A percentile compares a stretch with the other conserved stretches of the same genome.
Evolutionary conservation across 352 stramenopile species (phyloP).

Genomic region (Phytophthora sojae): DNA sequence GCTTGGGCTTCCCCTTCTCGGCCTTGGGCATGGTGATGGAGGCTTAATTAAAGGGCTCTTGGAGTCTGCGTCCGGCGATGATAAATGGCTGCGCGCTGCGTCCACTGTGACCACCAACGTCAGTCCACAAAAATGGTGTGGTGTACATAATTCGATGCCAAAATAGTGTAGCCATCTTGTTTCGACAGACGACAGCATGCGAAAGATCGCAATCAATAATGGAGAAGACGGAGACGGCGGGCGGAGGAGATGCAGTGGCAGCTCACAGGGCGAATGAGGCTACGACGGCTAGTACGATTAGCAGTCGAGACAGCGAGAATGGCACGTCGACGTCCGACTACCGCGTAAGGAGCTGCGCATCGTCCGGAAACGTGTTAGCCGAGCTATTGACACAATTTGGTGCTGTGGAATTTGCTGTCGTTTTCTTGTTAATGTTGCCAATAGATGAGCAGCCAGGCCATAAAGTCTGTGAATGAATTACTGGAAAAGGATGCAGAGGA

Average conservation of each 20-base stretch:
- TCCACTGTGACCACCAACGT: slow-evolving; percentile 37
- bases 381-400: too few relatives aligned
- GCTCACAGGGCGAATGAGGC: slow-evolving; percentile 22
- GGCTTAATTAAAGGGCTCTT: slow-evolving; percentile 7
- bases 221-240: neutral
- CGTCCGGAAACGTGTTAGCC: neutral
- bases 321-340: slow-evolving; percentile 45
- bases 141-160: neutral
- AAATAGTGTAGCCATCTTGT: slow-evolving; percentile 14
- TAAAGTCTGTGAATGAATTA: slow-evolving; percentile 75
- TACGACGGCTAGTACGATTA: slow-evolving; percentile 24
- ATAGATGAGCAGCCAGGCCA: slow-evolving; percentile 72
- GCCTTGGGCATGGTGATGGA: slow-evolving; percentile 68
- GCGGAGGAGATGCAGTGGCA: too few relatives aligned
- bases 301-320: slow-evolving; percentile 47
- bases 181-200: neutral
- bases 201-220: slow-evolving; percentile 26
- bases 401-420: neutral
- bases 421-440: neutral
- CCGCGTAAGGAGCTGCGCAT: slow-evolving; percentile 37
- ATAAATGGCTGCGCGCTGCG: slow-evolving; percentile 41
- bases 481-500: slow-evolving; percentile 83
- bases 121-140: slow-evolving; percentile 2
- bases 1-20: slow-evolving; percentile 81
- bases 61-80: slow-evolving; percentile 1